Evolutionary conservation across 768 basidiomycete genomes (phyloP), one percentile per base, ranked within the genome.

Genomic region (Dictyophora rubrovolvata): DNA sequence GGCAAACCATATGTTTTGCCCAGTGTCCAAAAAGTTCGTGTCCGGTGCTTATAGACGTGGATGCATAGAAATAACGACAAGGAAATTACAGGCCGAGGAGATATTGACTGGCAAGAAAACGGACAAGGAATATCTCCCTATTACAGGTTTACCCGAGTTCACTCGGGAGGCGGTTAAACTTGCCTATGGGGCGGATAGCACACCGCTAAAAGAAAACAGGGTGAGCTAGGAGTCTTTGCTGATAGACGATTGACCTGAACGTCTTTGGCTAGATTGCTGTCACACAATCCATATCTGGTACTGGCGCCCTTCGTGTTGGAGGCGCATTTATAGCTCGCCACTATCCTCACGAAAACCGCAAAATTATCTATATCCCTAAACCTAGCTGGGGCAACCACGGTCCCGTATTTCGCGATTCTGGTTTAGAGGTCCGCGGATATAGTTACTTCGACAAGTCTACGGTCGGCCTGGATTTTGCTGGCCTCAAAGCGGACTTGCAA

Each of bases 321-420:
- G 93, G 85, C 63, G 86, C 87, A 33, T 98, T 99, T 80, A 74
- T 98, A 35, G 86, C 84, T 21, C 85, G 87, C 46, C 89, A 92
- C 71, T 94, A 93, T 69, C 89, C 89, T 47, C 80, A 91, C 69
- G 75, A 88, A 59, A 50, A 57, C 28, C 28, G 56, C 47, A 90
- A 90, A 73, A 79, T 80, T 48, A 89, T 97, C 66, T 97, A 96
- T 75, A 79, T 98, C 53, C 95, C 96, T 35, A 76, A 77, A 12
- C 96, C 96, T 9, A 90, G 95, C 5, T 99, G 96, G 96, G 94
- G 94, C 21, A 96, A 97, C 77, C 96, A 99, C 69, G 89, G 85
- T 53, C 86, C 89, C 54, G 80, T 97, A 66, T 94, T 94, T 79
- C 86, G 85, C 64, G 93, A 97, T 71, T 92, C 93, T 47, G 95